Percentiles rank a stretch among this genome's conserved stretches.
Conservation (phyloP, 2,329 filamentous ascomycete genomes). For the Aaosphaeria pasadenensis region DNA sequence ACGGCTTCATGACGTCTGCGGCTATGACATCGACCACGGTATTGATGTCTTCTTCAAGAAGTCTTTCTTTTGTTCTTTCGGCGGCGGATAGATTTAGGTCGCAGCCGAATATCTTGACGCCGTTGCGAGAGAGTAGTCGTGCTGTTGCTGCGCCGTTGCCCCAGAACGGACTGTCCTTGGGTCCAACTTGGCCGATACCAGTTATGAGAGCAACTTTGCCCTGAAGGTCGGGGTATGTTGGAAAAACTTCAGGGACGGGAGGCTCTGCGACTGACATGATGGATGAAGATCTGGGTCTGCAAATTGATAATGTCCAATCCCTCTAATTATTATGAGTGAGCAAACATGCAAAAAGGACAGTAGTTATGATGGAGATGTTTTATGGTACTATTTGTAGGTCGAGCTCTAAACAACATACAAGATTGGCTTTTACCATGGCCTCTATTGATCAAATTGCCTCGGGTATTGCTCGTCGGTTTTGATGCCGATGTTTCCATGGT, state of each 20-base stretch:
- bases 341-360: too few species aligned
- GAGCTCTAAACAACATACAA: too few species aligned
- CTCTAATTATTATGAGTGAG: too few species aligned
- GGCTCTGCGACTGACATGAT: background rate
- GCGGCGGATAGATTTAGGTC: slow-evolving; percentile 5
- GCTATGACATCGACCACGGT: slow-evolving; percentile 5
- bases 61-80: background rate
- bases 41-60: slow-evolving; percentile 1
- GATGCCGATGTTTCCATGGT: too few species aligned
- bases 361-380: too few species aligned
- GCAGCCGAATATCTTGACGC: slow-evolving; percentile 8
- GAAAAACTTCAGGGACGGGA: background rate
- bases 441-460: too few species aligned
- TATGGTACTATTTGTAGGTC: too few species aligned
- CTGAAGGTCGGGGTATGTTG: slow-evolving; percentile 6
- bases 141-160: slow-evolving; percentile 10
- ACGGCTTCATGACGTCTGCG: slow-evolving; percentile 2
- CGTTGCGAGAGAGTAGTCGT: slow-evolving; percentile 2
- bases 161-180: slow-evolving; percentile 1
- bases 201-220: slow-evolving; percentile 9
- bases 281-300: background rate
- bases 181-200: slow-evolving; percentile 8
- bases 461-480: too few species aligned
- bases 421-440: too few species aligned
- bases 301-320: too few species aligned